phyloP scores from a whole-genome alignment of 2,329 filamentous ascomycete genomes.

The Venturia pyrina region DNA sequence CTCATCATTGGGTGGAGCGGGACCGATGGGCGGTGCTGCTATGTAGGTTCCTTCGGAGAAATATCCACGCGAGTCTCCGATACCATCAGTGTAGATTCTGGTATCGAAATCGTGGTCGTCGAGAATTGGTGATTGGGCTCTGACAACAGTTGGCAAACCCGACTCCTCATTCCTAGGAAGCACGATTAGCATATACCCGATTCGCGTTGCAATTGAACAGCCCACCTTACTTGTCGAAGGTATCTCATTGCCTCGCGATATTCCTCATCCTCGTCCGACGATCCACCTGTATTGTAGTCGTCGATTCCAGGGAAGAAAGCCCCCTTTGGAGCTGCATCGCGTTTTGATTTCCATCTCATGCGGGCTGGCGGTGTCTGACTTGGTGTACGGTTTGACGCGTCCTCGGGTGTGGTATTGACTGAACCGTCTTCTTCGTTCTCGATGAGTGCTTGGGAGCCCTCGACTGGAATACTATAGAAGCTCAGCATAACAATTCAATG shows the following conservation, averaged over 20 bases:
- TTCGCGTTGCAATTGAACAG: conserved; percentile 14
- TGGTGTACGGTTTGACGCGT: neutral
- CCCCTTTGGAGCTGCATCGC: neutral
- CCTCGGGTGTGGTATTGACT: neutral
- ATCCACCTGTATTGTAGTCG: conserved; percentile 3
- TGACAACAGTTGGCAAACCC: conserved; percentile 60
- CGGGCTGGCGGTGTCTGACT: neutral
- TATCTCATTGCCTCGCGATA: conserved; percentile 25
- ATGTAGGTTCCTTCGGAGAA: conserved; percentile 75
- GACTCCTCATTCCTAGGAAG: conserved; percentile 60
- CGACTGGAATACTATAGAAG: conserved; percentile 6
- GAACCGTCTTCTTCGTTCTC: neutral
- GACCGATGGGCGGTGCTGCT: conserved; percentile 41
- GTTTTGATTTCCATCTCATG: conserved; percentile 1
- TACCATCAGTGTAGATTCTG: conserved; percentile 31
- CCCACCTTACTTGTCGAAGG: conserved; percentile 21
- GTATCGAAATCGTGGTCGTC: conserved; percentile 23
- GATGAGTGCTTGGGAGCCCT: neutral
- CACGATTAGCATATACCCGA: conserved; percentile 12
- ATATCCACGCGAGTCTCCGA: conserved; percentile 49
- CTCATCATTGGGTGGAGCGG: conserved; percentile 12
- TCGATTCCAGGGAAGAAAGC: conserved; percentile 9
- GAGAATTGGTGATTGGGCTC: conserved; percentile 41
- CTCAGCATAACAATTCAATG: neutral
- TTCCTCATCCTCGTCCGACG: conserved; percentile 17